Evolutionary conservation across 139 green algal genomes (phyloP).

Genomic region (Edaphochlamys debaryana): DNA sequence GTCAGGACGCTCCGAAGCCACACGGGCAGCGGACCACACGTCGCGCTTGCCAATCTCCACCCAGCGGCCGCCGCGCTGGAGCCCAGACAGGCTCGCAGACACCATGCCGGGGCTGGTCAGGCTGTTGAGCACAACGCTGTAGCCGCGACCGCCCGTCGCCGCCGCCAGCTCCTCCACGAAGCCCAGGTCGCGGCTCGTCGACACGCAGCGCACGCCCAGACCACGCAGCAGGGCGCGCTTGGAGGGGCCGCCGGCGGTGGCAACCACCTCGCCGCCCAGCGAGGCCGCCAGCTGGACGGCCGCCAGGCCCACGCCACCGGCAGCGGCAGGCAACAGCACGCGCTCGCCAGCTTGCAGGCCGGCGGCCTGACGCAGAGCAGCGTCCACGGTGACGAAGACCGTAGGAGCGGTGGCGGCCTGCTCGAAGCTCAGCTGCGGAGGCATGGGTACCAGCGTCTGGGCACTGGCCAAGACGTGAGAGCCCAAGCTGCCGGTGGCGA

Average conservation of each 20-base stretch:
- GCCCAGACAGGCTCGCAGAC: conserved; percentile 59
- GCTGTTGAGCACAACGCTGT: conserved; percentile 81
- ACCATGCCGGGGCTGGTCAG: conserved; percentile 86
- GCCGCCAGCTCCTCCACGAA: conserved; percentile 42
- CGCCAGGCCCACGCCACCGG: conserved; percentile 86
- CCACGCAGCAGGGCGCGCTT: conserved; percentile 79
- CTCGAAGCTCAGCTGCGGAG: conserved; percentile 72
- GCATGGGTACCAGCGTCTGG: conserved; percentile 74
- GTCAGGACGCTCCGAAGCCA: conserved; percentile 80
- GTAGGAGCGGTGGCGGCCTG: conserved; percentile 81
- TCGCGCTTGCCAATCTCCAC: conserved; percentile 93
- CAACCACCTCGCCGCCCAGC: conserved; percentile 55
- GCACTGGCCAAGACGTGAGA: conserved; percentile 57
- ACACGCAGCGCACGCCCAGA: conserved; percentile 57
- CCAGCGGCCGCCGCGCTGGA: conserved; percentile 69
- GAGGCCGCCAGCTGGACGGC: conserved; percentile 65
- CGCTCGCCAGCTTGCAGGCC: conserved; percentile 49
- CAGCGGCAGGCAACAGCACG: conserved; percentile 81
- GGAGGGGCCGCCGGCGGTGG: conserved; percentile 73
- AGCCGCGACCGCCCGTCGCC: conserved; percentile 28
- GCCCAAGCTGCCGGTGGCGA: conserved; percentile 79
- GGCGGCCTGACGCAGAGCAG: conserved; percentile 65
- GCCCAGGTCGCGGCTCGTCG: conserved; percentile 49
- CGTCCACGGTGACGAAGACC: conserved; percentile 84
- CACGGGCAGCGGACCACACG: conserved; percentile 73